These are phyloP conservation scores for cucumber (Cucumis sativus) DNA, from an alignment of 306 rosid genomes.

Conservation along the genomic window Cucumber_9930_V3 NC_026658.2:866001-866500, in stretches of 20 bases:
- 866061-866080: constrained; percentile 16
- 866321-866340: constrained; percentile 37
- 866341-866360: constrained; percentile 39
- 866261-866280: constrained; percentile 36
- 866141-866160: constrained; percentile 36
- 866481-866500: constrained; percentile 39
- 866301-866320: constrained; percentile 43
- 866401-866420: constrained; percentile 35
- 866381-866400: constrained; percentile 26
- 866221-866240: constrained; percentile 30
- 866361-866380: constrained; percentile 42
- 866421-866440: constrained; percentile 30
- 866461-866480: constrained; percentile 39
- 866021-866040: constrained; percentile 16
- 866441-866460: constrained; percentile 31
- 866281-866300: constrained; percentile 32
- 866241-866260: constrained; percentile 36
- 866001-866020: constrained; percentile 31
- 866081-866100: constrained; percentile 21
- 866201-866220: constrained; percentile 35
- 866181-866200: constrained; percentile 39
- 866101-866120: constrained; percentile 32
- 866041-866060: constrained; percentile 34
- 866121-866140: constrained; percentile 27
- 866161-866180: constrained; percentile 28